Conservation (phyloP, 2,329 filamentous ascomycete genomes). For the Cercospora brassicicola region DNA sequence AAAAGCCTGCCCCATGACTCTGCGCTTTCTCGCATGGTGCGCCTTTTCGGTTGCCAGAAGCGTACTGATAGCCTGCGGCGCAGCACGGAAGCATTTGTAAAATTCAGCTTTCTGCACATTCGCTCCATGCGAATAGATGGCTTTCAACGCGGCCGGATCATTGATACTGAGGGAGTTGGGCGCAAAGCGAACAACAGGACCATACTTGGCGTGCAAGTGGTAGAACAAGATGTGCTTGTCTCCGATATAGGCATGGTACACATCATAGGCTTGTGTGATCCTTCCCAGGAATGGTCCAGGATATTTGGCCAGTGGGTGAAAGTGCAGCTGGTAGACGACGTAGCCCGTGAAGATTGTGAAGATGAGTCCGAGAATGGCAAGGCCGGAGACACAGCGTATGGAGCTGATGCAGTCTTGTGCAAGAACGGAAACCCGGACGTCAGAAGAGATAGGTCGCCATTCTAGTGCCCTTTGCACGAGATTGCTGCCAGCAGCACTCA, state of each 20-base stretch:
- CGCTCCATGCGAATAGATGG: slow-evolving; percentile 51
- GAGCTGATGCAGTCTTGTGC: slow-evolving; percentile 18
- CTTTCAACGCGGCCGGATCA: slow-evolving; percentile 42
- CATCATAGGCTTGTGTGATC: slow-evolving; percentile 29
- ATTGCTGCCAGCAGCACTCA: slow-evolving; percentile 11
- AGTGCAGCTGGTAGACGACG: slow-evolving; percentile 28
- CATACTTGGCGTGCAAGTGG: slow-evolving; percentile 30
- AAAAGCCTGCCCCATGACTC: slow-evolving; percentile 49
- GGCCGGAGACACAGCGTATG: slow-evolving; percentile 13
- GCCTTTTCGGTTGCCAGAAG: slow-evolving; percentile 47
- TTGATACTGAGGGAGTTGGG: slow-evolving; percentile 33
- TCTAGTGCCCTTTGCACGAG: slow-evolving; percentile 11
- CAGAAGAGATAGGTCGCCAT: slow-evolving; percentile 3
- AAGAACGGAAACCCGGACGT: neutral
- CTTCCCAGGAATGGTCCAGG: slow-evolving; percentile 32
- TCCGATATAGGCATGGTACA: slow-evolving; percentile 34
- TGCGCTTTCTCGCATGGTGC: slow-evolving; percentile 48
- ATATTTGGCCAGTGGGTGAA: slow-evolving; percentile 31
- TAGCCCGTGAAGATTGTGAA: slow-evolving; percentile 19
- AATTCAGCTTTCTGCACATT: slow-evolving; percentile 53
- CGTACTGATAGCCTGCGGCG: slow-evolving; percentile 45
- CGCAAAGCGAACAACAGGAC: slow-evolving; percentile 30
- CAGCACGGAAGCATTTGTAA: slow-evolving; percentile 50
- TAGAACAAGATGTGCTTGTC: slow-evolving; percentile 34
- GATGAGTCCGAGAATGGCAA: slow-evolving; percentile 11